Conservation (phyloP, 169 alveolate genomes). For the Toxoplasma gondii region DNA sequence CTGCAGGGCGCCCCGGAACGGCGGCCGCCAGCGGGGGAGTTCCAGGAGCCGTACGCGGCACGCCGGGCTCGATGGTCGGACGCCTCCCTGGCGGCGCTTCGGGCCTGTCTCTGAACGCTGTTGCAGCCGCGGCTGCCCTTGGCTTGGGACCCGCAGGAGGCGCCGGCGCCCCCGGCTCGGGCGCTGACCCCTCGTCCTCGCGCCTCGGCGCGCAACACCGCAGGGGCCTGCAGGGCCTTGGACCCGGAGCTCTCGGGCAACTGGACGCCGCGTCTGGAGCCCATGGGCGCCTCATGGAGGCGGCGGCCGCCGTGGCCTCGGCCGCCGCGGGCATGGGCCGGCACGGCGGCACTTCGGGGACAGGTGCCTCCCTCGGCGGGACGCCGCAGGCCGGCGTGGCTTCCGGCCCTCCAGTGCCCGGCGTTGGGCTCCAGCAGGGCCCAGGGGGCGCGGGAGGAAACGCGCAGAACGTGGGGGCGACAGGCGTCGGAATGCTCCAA, state of each 20-base stretch:
- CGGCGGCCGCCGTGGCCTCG: neutral
- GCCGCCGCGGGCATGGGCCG: constrained; percentile 4
- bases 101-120: neutral
- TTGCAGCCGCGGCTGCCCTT: neutral
- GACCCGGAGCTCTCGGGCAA: neutral
- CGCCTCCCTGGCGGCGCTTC: neutral
- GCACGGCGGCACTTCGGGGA: neutral
- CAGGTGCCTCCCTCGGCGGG: no score
- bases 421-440: constrained; percentile 13
- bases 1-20: neutral
- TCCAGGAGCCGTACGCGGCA: neutral
- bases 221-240: neutral
- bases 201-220: neutral
- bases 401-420: neutral
- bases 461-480: neutral
- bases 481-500: neutral
- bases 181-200: neutral
- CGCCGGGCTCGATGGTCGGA: neutral
- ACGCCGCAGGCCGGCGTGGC: neutral
- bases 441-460: neutral
- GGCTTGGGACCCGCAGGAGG: neutral
- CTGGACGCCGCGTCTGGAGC: neutral
- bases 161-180: neutral
- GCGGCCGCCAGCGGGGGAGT: neutral
- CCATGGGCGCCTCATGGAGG: constrained; percentile 8